Evolutionary conservation across 2,329 filamentous ascomycete species (phyloP).

Genomic region (Curvularia lunata): DNA sequence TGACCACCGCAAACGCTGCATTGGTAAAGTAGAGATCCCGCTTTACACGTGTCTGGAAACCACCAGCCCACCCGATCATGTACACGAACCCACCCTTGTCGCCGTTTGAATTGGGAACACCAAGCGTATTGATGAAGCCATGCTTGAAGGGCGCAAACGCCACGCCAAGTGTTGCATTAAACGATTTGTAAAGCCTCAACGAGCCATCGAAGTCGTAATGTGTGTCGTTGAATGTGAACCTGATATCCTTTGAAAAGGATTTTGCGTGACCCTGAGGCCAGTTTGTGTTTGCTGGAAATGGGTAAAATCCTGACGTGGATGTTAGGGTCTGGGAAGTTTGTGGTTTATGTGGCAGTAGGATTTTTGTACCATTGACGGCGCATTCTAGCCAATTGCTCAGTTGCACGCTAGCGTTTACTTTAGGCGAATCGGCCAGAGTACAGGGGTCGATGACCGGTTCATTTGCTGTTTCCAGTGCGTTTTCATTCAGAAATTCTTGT

Average conservation of each 20-base stretch:
- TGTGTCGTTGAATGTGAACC: slow-evolving; percentile 43
- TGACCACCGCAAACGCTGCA: slow-evolving; percentile 40
- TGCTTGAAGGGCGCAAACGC: slow-evolving; percentile 40
- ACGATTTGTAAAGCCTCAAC: slow-evolving; percentile 32
- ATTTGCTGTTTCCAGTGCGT: neutral
- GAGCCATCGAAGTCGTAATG: slow-evolving; percentile 42
- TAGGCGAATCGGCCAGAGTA: slow-evolving; percentile 26
- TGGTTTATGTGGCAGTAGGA: neutral
- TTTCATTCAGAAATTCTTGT: slow-evolving; percentile 11
- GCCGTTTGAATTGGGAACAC: slow-evolving; percentile 38
- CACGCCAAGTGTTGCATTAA: slow-evolving; percentile 37
- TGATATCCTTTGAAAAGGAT: slow-evolving; percentile 36
- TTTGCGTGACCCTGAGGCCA: slow-evolving; percentile 34
- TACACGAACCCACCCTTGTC: slow-evolving; percentile 45
- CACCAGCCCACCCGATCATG: slow-evolving; percentile 43
- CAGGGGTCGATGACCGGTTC: slow-evolving; percentile 29
- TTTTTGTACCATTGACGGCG: slow-evolving; percentile 35
- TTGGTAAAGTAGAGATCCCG: slow-evolving; percentile 40
- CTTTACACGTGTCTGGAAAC: slow-evolving; percentile 28
- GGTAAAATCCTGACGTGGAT: slow-evolving; percentile 35
- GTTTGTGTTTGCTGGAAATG: slow-evolving; percentile 39
- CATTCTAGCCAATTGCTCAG: slow-evolving; percentile 43
- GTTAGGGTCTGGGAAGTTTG: neutral
- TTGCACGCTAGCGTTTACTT: slow-evolving; percentile 37
- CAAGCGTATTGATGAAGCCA: slow-evolving; percentile 37